Evolutionary conservation across 1,139 yeast species (phyloP).

Genomic region (Wickerhamiella infanticola): DNA sequence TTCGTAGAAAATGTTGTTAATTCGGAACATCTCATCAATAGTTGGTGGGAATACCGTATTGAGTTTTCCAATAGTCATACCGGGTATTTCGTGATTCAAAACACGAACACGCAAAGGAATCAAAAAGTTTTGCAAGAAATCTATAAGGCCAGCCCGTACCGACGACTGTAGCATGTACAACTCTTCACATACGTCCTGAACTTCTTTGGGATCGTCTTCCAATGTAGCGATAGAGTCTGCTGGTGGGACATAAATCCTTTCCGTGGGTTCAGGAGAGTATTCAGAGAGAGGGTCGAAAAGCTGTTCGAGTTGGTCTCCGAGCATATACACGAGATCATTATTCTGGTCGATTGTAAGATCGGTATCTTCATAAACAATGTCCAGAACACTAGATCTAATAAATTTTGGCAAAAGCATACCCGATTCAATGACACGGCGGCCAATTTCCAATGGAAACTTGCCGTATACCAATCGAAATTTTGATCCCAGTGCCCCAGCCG

Average conservation of each 20-base stretch:
- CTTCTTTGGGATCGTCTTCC: constrained; percentile 18
- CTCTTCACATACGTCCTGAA: constrained; percentile 45
- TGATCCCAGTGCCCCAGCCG: constrained; percentile 62
- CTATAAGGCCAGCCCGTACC: constrained; percentile 54
- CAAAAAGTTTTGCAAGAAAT: constrained; percentile 58
- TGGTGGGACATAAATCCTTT: constrained; percentile 47
- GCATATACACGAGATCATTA: constrained; percentile 52
- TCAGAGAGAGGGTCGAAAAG: constrained; percentile 79
- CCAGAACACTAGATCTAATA: constrained; percentile 44
- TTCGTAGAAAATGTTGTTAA: constrained; percentile 70
- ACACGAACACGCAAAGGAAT: constrained; percentile 66
- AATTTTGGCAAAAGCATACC: constrained; percentile 48
- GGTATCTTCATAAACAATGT: constrained; percentile 53
- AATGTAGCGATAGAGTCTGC: constrained; percentile 13
- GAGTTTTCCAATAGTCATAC: constrained; percentile 40
- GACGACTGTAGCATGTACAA: constrained; percentile 55
- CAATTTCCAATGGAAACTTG: constrained; percentile 41
- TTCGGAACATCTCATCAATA: constrained; percentile 79
- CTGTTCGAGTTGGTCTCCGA: constrained; percentile 80
- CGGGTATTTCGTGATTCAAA: constrained; percentile 36
- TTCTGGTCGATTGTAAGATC: constrained; percentile 42
- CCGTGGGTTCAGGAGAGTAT: constrained; percentile 80
- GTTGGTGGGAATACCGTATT: constrained; percentile 86
- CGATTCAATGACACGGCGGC: constrained; percentile 32
- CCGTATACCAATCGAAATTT: constrained; percentile 37